Base-by-base conservation (phyloP, 2,329 filamentous ascomycete species). In the Alternaria ventricosa region DNA sequence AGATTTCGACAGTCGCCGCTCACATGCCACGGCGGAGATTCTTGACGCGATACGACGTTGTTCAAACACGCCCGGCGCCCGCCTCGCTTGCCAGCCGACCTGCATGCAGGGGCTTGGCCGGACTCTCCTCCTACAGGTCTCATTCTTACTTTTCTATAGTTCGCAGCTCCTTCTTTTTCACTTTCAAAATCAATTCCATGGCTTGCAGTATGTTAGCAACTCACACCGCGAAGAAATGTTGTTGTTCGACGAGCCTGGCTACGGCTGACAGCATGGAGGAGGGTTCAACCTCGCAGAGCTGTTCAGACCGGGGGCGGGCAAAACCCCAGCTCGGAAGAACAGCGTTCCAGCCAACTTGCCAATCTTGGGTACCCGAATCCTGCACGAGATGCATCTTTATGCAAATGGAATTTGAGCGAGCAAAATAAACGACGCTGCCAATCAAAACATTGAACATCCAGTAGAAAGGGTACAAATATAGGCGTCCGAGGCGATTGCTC, bases 51-150 rank as follows among this genome's bases (percentile, higher is more conserved):
- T 25, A 50, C 30, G 56, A 27, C 20, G 23, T 44, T 51, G 43
- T 57, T 53, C 55, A 46, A 43, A 44, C 41, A 45, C 30, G 44
- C 47, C 23, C 23, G 23, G 23, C 23, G 23, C 23, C 36, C 44
- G 56, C 57, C 64, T 73, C 71, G 71, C 65, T 70, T 73, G 65
- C 66, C 60, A 72, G 60, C 67, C 70, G 71, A 73, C 63, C 65
- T 60, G 58, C 36, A 57, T 61, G 49, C 57, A 57, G 46, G 55
- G 53, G 46, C 61, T 60, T 60, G 57, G 49, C 61, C n/a, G 20
- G 50, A 51, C 25, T 45, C 20, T 41, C 18, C 36, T 41, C 36
- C 36, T 23, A 10, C 36, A 28, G 33, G 61, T 51, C 51, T 53
- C 51, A 60, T 33, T 41, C 53, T 45, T 56, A 45, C 28, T 63